Base-by-base conservation (phyloP, 2,329 filamentous ascomycete species). In the Cryphonectria naterciae region DNA sequence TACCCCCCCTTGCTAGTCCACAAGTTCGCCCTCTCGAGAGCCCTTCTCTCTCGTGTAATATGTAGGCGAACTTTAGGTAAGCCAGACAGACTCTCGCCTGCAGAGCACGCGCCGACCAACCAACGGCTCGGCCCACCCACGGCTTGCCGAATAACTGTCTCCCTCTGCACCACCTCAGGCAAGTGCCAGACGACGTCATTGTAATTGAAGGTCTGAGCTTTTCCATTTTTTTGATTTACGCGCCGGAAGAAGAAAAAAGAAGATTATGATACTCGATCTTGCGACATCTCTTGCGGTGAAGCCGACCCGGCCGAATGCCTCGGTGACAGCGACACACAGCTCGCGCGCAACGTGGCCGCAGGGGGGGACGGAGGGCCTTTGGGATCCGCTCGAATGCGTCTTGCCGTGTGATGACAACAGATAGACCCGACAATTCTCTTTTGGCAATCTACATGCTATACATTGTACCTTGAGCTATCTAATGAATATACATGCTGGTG, bases 271-370 rank as follows among this genome's bases (percentile, higher is more conserved):
- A 5, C 17, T 52, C 41, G 37, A 15, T 39, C 17, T 52, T 22
- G 43, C 43, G 63, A 65, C 22, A 28, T 35, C 13, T 64, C 17
- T 46, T 52, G 43, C 63, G 63, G 43, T 65, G 41, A 49, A 52
- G 43, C 63, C 63, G 63, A 52, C 19, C 17, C 10, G 28, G 28
- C 17, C 43, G n/a, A 35, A 32, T 32, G 19, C 25, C 4, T 49
- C 62, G 63, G 63, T 37, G 63, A 65, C 19, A 49, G 63, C 63
- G 63, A 65, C 43, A 35, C 17, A 52, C 17, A 52, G 28, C 39
- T 41, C 22, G 37, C 32, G 61, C 41, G 25, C 63, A 65, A 65
- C 63, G 63, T 65, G 63, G 63, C 63, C 43, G 43, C 41, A 52
- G 43, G 63, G 41, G 41, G 41, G 39, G n/a, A n/a, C n/a, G 13